Base-by-base conservation (phyloP, 371 early-diverging fungal genomes). In the Lichtheimia hyalospora region DNA sequence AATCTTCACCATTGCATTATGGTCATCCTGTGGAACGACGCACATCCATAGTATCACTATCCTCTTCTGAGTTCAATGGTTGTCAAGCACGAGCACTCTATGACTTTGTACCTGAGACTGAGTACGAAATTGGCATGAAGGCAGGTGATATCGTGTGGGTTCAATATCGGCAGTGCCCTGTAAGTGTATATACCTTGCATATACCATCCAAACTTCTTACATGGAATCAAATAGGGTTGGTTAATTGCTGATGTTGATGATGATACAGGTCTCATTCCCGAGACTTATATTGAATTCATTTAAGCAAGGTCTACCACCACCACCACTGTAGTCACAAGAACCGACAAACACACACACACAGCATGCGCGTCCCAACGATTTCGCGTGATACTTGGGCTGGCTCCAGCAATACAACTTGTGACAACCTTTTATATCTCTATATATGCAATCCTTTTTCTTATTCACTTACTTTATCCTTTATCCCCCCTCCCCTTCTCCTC, bases 21-120 rank as follows among this genome's bases (percentile, higher is more conserved):
- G 89, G 89, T 27, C 58, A 66, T 5, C 71, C 70, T 16, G 67
- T 64, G 13, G 66, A 55, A 54, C 62, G 21, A 67, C 57, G 52
- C 54, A 56, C 53, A 54, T 68, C 60, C 54, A 57, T 49, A 58
- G 66, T 53, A 44, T 74, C 67, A 43, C 63, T 49, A 39, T 62
- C 60, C 48, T 61, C 62, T 3, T 68, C 73, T 15, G 74, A 72
- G 21, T 73, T 63, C 62, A 71, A 60, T 48, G 79, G 77, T 52
- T 72, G 66, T 27, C 73, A 71, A 60, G 87, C 75, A 10, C 71
- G 77, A 49, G 91, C 87, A 3, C 64, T 90, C 44, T 90, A 89
- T 56, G 89, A 89, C 62, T 90, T 90, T 72, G 79, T 74, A 23
- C 89, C 88, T 12, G 87, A 88, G 58, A 84, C 84, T 49, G 75